Base-by-base conservation (phyloP, 1,284 basidiomycete species). In the Testicularia cyperi region DNA sequence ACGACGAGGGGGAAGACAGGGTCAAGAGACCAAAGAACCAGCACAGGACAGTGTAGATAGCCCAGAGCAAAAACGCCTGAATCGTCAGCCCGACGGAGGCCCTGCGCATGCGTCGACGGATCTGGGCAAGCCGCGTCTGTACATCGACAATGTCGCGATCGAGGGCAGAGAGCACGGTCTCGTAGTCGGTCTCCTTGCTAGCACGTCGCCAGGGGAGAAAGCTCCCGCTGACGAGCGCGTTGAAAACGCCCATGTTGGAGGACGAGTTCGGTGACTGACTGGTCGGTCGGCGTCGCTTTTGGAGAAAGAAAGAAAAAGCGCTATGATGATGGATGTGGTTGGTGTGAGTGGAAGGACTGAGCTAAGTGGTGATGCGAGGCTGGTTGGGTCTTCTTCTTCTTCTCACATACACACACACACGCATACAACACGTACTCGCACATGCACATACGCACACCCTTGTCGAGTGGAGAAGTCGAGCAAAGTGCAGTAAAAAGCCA, bases 51-150 rank as follows among this genome's bases (percentile, higher is more conserved):
- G 86, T 81, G 79, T 94, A 96, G 15, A 84, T 75, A 22, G 84
- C 82, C 92, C 92, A 97, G 26, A 82, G 77, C 1, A 85, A 83
- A 57, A 94, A 78, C 0, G 90, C 86, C 73, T 90, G 94, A 5
- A 90, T 77, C 1, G 92, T 92, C 35, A 89, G 84, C 22, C 88
- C 80, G 33, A 92, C 81, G 10, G 86, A 87, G 3, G 88, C 82
- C 2, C 92, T 82, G 27, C 90, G 83, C 77, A 96, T 88, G 19
- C 92, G 85, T 36, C 90, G 79, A 9, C 89, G 85, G 68, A 97
- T 88, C 74, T 92, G 91, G 1, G 88, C 86, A 7, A 98, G 84
- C 49, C 85, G 83, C 25, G 84, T 82, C 77, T 94, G 88, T 19
- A 80, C 78, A 13, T 77, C 74, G 22, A 74, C 67, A 55, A 83